Evolutionary conservation across 768 basidiomycete genomes (phyloP), one percentile per base, ranked within the genome.

Genomic region (Leccinellum rugosiceps): DNA sequence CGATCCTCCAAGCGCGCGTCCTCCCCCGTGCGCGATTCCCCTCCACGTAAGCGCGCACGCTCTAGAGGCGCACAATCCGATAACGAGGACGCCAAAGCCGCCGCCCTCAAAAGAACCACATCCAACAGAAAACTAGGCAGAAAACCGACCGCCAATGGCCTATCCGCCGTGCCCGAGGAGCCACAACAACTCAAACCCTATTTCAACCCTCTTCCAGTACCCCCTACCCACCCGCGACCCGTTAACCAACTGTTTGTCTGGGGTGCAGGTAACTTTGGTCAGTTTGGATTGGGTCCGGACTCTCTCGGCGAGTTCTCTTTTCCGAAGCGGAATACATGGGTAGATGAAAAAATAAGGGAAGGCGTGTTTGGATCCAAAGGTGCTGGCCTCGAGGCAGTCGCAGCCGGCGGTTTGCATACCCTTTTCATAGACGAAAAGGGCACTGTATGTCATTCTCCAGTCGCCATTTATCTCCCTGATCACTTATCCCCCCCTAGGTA

Each of bases 241-340:
- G 78, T 86, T 32, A 80, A 84, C 14, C 80, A 87, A 43, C 78
- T 94, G 17, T 96, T 94, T 61, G 87, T 83, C 8, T 98, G 91
- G 83, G 96, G 96, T 7, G 86, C 88, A 11, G 94, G 94, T 26
- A 94, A 96, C 72, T 93, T 94, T 75, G 95, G 94, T 30, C 95
- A 98, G 72, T 89, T 97, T 66, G 97, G 95, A 31, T 83, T 96
- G 77, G 96, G 96, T 35, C 84, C 85, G 4, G 83, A 86, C 61
- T 68, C 76, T 50, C 75, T 93, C 31, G 84, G 78, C 56, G 92
- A 96, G 72, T 80, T 88, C 55, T 74, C 80, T 53, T 87, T 86
- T 61, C 94, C 94, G 9, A 87, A 82, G 65, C 81, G 86, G 56
- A 94, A 92, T 69, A 59, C 72, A 0, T 92, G 88, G 87, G 80